Conservation (phyloP, 1,284 basidiomycete species). For the Moesziomyces sp. region DNA sequence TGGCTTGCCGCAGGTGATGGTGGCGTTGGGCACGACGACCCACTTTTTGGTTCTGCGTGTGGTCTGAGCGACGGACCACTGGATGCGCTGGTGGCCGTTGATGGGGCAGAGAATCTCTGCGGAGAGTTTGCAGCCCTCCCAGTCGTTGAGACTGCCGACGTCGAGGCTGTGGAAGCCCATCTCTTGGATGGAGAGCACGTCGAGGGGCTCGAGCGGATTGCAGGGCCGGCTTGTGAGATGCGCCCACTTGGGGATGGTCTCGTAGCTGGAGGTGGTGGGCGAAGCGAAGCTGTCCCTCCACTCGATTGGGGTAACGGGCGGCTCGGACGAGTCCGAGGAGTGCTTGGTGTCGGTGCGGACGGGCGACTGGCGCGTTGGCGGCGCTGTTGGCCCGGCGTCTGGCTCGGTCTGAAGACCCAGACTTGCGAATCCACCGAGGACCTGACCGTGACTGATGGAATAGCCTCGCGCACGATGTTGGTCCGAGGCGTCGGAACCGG, state of each 20-base stretch:
- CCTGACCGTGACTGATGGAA: slow-evolving; percentile 36
- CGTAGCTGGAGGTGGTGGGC: background rate
- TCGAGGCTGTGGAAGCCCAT: slow-evolving; percentile 62
- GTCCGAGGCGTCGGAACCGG: slow-evolving; percentile 3
- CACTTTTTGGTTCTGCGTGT: slow-evolving; percentile 53
- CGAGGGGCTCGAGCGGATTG: slow-evolving; percentile 54
- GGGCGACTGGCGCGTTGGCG: slow-evolving; percentile 15
- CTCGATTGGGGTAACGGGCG: slow-evolving; percentile 31
- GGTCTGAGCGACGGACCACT: slow-evolving; percentile 53
- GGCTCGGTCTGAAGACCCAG: slow-evolving; percentile 35
- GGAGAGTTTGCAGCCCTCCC: slow-evolving; percentile 55
- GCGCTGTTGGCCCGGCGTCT: background rate
- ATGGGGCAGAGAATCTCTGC: slow-evolving; percentile 44
- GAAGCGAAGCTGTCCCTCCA: slow-evolving; percentile 40
- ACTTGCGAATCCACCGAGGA: slow-evolving; percentile 44
- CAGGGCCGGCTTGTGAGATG: slow-evolving; percentile 23
- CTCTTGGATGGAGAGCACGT: slow-evolving; percentile 60
- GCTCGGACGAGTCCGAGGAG: slow-evolving; percentile 27
- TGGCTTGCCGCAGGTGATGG: slow-evolving; percentile 15
- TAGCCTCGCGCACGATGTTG: slow-evolving; percentile 11
- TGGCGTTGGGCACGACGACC: slow-evolving; percentile 51
- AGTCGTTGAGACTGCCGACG: slow-evolving; percentile 57
- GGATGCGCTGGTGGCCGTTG: slow-evolving; percentile 33
- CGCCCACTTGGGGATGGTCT: slow-evolving; percentile 25
- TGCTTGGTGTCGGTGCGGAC: slow-evolving; percentile 17